Base-by-base conservation (phyloP, 2,329 filamentous ascomycete genomes). In the Beauveria rudraprayagi region DNA sequence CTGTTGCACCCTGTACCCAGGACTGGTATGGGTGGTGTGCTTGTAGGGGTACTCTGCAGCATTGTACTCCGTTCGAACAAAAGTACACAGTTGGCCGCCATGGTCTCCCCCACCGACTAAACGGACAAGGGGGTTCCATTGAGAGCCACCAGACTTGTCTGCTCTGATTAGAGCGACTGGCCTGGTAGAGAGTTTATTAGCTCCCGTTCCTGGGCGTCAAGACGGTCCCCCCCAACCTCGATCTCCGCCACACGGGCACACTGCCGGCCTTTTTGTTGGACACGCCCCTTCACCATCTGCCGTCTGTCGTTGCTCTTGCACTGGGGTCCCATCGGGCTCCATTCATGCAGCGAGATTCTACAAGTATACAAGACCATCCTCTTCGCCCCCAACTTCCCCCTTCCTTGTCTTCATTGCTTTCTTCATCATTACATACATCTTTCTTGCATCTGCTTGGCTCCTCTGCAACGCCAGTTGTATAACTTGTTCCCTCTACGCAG, bases 261-360 rank as follows among this genome's bases (percentile, higher is more conserved):
- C 73, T 80, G 75, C 79, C 78, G 78, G 76, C 72, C 68, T 73
- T 75, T 57, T 75, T 76, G 55, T 50, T 57, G 54, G 54, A 50
- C 60, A 61, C 60, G 60, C 60, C 60, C 60, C 60, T 57, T 57
- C 60, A 47, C 47, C 54, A 61, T 61, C 54, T 61, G 60, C 60
- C 60, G 54, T 61, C 53, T 56, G 60, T 61, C 60, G 60, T 44
- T 53, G 53, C 53, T 56, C 53, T 46, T 61, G 52, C 26, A 43
- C 52, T 40, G 60, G 54, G 60, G 57, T 55, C 54, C 54, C 60
- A 61, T 61, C 60, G 47, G 60, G 54, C 60, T 61, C 60, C 60
- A 61, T 61, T 43, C 60, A 57, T 48, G 54, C 54, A 61, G 48
- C 60, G 54, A 61, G 60, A 61, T 61, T 61, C 58, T 61, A 61